Conservation (phyloP, 768 basidiomycete genomes). For the Lentinus brumalis region DNA sequence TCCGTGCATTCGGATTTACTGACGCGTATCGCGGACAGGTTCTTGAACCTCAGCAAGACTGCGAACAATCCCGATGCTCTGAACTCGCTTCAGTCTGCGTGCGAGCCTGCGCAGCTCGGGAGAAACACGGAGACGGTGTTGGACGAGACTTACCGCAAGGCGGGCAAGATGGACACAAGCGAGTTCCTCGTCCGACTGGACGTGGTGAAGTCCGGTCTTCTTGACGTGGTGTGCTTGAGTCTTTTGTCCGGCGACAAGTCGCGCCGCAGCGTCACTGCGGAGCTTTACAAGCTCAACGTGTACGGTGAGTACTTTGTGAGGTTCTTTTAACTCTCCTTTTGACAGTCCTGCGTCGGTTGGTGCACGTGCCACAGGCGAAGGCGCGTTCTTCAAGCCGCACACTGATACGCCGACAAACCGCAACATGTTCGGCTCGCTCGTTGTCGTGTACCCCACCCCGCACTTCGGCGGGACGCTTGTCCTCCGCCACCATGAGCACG, state of each 20-base stretch:
- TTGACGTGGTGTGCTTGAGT: background rate
- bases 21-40: background rate
- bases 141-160: slow-evolving; percentile 35
- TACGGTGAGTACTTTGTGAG: slow-evolving; percentile 7
- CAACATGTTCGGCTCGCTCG: slow-evolving; percentile 47
- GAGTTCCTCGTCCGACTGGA: slow-evolving; percentile 3
- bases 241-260: no score
- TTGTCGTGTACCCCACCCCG: slow-evolving; percentile 46
- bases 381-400: no score
- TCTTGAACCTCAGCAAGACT: slow-evolving; percentile 1
- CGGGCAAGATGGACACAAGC: slow-evolving; percentile 29
- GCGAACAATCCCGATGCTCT: background rate
- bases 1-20: background rate
- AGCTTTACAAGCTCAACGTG: slow-evolving; percentile 32
- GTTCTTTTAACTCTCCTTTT: background rate
- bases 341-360: background rate
- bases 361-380: no score
- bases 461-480: slow-evolving; percentile 48
- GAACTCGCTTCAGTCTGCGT: slow-evolving; percentile 21
- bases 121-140: slow-evolving; percentile 26
- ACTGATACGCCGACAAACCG: background rate
- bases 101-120: slow-evolving; percentile 33
- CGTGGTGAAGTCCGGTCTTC: background rate
- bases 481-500: slow-evolving; percentile 26
- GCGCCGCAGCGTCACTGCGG: background rate